Evolutionary conservation across 1,139 yeast genomes (phyloP), one percentile per base, ranked within the genome.

Genomic region (Magnusiomyces suaveolens): DNA sequence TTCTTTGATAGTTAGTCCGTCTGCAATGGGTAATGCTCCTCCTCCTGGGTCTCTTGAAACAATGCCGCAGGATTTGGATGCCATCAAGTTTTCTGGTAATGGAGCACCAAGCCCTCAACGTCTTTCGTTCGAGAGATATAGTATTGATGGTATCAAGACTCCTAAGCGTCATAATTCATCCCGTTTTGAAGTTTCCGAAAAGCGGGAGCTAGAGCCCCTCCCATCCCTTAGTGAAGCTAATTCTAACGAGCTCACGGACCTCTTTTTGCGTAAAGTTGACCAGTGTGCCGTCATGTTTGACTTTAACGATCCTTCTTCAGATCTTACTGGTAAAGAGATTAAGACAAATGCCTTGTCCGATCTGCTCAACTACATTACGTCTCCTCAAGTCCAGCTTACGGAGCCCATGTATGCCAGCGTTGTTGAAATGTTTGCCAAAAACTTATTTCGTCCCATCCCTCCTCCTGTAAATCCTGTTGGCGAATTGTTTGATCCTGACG

Each of bases 391-490:
- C 70, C 80, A 87, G 46, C 87, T 86, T 68, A 86, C 96, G 21
- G 96, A 89, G 60, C 92, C 85, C 62, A 87, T 92, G 85, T 92
- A 92, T 69, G 79, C 79, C 53, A 88, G 84, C 64, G 95, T 92
- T 55, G 90, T 90, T 48, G 79, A 79, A 39, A 92, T 92, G 97
- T 94, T 90, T 71, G 84, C 83, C 64, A 80, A 79, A 59, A 92
- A 92, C 71, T 76, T 92, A 55, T 89, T 92, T 70, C 81, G 98
- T 66, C 96, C 97, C 36, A 88, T 92, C 48, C 97, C 98, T 2
- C 98, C 98, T 0, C 97, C 97, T 0, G 96, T 90, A 47, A 92
- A 94, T 68, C 97, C 97, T 2, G 80, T 90, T 46, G 98, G 98
- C 41, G 98, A 94, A 59, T 79, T 92, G 33, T 94, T 81, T 69